phyloP scores from a whole-genome alignment of 2,329 filamentous ascomycete genomes.

The Pyricularia sp. region DNA sequence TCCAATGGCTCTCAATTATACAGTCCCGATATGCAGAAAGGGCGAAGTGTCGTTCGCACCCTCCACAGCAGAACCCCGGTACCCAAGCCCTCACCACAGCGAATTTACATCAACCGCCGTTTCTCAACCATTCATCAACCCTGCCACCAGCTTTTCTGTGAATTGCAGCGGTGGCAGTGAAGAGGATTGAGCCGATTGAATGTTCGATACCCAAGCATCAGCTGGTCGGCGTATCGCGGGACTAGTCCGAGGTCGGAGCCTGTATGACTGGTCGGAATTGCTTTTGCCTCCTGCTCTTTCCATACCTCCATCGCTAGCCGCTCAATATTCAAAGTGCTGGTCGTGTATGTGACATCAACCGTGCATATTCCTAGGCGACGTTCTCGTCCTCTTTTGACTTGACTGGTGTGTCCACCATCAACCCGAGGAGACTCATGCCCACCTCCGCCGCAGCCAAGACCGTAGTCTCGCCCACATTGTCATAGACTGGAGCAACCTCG shows the following conservation, averaged over 20 bases:
- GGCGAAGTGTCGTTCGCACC: background rate
- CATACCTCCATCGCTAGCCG: too few species aligned
- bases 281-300: background rate
- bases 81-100: background rate
- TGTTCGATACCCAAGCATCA: background rate
- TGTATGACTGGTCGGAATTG: background rate
- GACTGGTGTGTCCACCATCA: conserved; percentile 5
- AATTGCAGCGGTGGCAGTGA: background rate
- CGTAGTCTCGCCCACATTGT: conserved; percentile 64
- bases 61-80: background rate
- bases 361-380: background rate
- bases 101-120: background rate
- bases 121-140: background rate
- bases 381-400: background rate
- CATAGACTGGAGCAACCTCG: conserved; percentile 70
- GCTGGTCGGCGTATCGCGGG: background rate
- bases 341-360: background rate
- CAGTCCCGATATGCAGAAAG: background rate
- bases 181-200: background rate
- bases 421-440: conserved; percentile 3
- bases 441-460: conserved; percentile 4
- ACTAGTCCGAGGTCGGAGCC: background rate
- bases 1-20: background rate
- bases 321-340: too few species aligned
- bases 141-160: background rate